phyloP scores from a whole-genome alignment of 148 eudicot species.

The Arctostaphylos glauca region DNA sequence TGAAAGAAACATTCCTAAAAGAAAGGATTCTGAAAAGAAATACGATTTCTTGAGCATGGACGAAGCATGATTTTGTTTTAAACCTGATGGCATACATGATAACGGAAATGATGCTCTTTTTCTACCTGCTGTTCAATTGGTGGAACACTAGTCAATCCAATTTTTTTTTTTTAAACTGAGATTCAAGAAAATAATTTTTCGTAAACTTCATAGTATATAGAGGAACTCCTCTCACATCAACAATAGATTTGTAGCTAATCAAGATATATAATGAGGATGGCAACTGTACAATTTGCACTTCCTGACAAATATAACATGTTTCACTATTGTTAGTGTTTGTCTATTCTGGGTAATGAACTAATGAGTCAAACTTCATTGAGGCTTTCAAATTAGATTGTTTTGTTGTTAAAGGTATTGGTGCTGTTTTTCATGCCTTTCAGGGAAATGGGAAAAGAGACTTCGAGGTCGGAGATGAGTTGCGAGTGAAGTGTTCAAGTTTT shows the following conservation, averaged over 20 bases:
- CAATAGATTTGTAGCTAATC: background rate
- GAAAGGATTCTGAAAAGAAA: background rate
- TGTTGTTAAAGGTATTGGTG: background rate
- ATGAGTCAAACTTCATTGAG: background rate
- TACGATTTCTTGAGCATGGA: background rate
- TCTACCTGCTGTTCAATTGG: background rate
- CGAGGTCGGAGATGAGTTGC: slow-evolving; percentile 60
- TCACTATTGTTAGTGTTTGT: background rate
- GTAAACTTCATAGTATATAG: background rate
- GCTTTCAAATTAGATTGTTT: background rate
- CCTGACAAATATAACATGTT: background rate
- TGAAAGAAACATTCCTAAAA: too few species aligned
- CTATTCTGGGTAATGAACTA: background rate
- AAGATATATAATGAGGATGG: background rate
- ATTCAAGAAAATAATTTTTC: too few species aligned
- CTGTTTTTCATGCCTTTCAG: slow-evolving; percentile 37
- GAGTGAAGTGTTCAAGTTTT: slow-evolving; percentile 67
- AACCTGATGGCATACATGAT: background rate
- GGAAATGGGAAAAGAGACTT: slow-evolving; percentile 34
- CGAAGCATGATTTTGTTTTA: background rate
- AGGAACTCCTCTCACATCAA: background rate
- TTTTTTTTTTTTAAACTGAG: too few species aligned
- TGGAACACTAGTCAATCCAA: background rate
- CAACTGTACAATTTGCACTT: background rate
- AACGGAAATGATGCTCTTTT: background rate